phyloP scores from a whole-genome alignment of 192 early-diverging fungal species.

The Funneliformis geosporum region DNA sequence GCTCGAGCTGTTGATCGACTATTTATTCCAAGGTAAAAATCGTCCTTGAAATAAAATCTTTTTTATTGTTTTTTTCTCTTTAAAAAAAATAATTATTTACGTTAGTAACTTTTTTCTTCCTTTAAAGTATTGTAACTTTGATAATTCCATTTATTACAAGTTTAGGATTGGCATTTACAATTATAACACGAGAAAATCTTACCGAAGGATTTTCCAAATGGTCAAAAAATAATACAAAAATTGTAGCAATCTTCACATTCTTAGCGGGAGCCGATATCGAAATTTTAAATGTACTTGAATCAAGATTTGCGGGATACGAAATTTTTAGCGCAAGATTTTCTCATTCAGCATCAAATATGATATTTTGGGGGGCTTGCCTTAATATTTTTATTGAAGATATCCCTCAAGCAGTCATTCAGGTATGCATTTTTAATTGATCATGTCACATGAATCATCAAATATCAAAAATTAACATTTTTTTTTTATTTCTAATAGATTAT shows the following conservation, averaged over 20 bases:
- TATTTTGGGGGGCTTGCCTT: no score
- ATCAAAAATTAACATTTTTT: no score
- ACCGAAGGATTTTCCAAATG: background rate
- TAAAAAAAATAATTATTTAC: background rate
- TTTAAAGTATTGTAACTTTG: background rate
- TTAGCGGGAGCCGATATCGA: conserved; percentile 19
- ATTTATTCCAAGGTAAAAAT: conserved; percentile 19
- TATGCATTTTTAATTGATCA: no score
- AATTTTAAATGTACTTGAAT: background rate
- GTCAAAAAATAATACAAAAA: background rate
- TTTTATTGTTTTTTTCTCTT: no score
- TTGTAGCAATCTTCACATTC: background rate
- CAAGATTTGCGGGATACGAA: no score
- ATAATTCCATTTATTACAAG: background rate
- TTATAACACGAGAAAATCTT: background rate
- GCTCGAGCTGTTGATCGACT: background rate
- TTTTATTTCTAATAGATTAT: no score
- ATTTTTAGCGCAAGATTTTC: no score
- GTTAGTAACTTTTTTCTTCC: background rate
- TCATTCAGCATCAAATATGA: no score
- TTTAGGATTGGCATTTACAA: background rate
- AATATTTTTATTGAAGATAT: no score
- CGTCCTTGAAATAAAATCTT: background rate
- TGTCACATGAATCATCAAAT: no score
- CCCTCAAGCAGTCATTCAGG: no score